These are phyloP conservation scores for Hemerocallis citrina DNA, from an alignment of 106 monocot species.

Conservation along the genomic window DNA sequence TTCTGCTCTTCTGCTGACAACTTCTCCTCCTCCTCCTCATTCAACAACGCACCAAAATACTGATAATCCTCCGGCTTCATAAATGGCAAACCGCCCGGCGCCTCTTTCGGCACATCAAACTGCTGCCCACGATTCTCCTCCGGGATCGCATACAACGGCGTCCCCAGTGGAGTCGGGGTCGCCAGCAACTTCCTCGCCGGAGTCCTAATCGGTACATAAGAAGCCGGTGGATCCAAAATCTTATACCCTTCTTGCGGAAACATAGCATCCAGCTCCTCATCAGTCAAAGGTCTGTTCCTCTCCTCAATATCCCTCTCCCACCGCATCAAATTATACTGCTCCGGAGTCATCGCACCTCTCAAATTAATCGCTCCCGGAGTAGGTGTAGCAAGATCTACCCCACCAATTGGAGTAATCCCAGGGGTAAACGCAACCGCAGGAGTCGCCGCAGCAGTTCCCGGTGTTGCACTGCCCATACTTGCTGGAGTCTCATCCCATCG, in stretches of 20 bases:
- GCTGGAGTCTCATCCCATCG: constrained; percentile 99
- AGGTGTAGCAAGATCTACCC: constrained; percentile 77
- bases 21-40: constrained; percentile 92
- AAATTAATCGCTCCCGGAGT: constrained; percentile 73
- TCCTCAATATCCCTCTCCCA: constrained; percentile 98
- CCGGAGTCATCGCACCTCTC: constrained; percentile 74
- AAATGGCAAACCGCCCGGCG: constrained; percentile 83
- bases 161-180: constrained; percentile 88
- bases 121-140: constrained; percentile 98
- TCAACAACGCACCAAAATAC: constrained; percentile 80
- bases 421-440: constrained; percentile 83
- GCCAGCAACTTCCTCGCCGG: constrained; percentile 92
- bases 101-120: constrained; percentile 97
- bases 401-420: constrained; percentile 78
- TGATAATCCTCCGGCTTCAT: constrained; percentile 99
- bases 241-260: constrained; percentile 96
- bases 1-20: constrained; percentile 90
- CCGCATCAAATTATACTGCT: constrained; percentile 82
- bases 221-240: constrained; percentile 82
- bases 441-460: constrained; percentile 46
- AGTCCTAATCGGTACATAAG: constrained; percentile 88
- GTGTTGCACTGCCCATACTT: constrained; percentile 69
- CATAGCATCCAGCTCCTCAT: constrained; percentile 92
- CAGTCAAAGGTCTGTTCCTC: constrained; percentile 83
- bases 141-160: constrained; percentile 86